Percentiles rank a stretch among this genome's conserved stretches.
Conservation (phyloP, 495 filamentous ascomycete species). For the Penicillium maclennaniae region DNA sequence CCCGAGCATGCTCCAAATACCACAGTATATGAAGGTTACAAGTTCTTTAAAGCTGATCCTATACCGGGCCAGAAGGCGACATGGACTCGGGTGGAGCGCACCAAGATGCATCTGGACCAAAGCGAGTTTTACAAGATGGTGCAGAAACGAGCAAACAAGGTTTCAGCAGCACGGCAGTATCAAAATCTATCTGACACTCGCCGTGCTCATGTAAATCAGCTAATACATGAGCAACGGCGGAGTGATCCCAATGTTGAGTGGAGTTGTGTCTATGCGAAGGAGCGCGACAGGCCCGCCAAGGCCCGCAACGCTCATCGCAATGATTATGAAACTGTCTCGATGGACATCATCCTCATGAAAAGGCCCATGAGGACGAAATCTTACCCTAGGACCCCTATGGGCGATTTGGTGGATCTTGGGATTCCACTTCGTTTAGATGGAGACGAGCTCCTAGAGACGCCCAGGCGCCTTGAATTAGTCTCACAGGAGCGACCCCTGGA, state of each 20-base stretch:
- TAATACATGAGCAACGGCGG: conserved; percentile 29
- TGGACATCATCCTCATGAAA: conserved; percentile 38
- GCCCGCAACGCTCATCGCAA: conserved; percentile 26
- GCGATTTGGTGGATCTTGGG: conserved; percentile 17
- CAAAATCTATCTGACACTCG: conserved; percentile 23
- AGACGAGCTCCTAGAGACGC: not conserved
- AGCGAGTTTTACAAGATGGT: conserved; percentile 27
- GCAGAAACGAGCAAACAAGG: conserved; percentile 28
- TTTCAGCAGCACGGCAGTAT: conserved; percentile 29
- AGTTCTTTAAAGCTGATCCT: conserved; percentile 33
- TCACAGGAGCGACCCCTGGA: not conserved
- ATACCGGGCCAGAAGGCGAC: conserved; percentile 24
- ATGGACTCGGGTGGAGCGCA: conserved; percentile 31
- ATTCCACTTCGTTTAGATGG: not conserved
- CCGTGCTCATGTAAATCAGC: conserved; percentile 31
- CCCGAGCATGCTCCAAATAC: not conserved
- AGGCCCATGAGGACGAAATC: conserved; percentile 16
- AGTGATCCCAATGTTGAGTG: conserved; percentile 29
- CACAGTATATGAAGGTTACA: conserved; percentile 29
- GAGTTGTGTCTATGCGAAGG: conserved; percentile 38
- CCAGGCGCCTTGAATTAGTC: not conserved
- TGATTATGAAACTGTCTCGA: conserved; percentile 32
- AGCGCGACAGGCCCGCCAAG: conserved; percentile 21
- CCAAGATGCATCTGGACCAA: conserved; percentile 29
- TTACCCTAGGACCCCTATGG: conserved; percentile 15